Base-by-base conservation (phyloP, 352 stramenopile species). In the Pythium brassicae region DNA sequence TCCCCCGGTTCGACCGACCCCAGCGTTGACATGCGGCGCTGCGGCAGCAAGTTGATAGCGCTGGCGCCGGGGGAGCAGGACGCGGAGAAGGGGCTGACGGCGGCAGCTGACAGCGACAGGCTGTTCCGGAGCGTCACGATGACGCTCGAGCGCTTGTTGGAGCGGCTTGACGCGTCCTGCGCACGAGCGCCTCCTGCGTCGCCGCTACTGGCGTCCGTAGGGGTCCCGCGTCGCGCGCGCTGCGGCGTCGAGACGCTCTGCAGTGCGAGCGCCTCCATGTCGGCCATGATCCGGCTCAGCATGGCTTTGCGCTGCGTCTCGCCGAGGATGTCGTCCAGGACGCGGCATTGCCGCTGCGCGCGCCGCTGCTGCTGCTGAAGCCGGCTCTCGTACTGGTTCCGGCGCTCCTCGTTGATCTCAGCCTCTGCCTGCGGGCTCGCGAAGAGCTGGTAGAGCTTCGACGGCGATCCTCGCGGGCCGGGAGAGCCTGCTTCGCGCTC, bases 261-360 rank as follows among this genome's bases (percentile, higher is more conserved):
- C 15, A 79, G 50, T 5, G 68, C 63, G 26, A 86, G 66, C 37
- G 69, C 71, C 19, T 86, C 65, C 76, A 89, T 89, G 25, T 86
- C 78, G n/a, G 66, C 69, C 64, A 89, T 71, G 57, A 86, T 77
- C 1, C 76, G 68, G 53, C 78, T 68, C 5, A 89, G 62, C 68
- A 86, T 72, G 1, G 66, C 74, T 63, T 87, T 68, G 3, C 78
- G 74, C 39, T 89, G 78, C 1, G 74, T 86, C 48, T 87, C 76
- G 0, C 78, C 78, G 43, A 76, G 69, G 37, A 89, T 68, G 45
- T 86, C 71, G 40, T 81, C 71, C 15, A 83, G 53, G 15, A 71
- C 70, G 8, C 68, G 68, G 15, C 49, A 61, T 32, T 68, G 56
- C 32, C 37, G 12, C 14, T 67, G 53, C 0, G 26, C 43, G 2